Evolutionary conservation across 805 yeast genomes (phyloP).

Genomic region (Alloascoidea africana): DNA sequence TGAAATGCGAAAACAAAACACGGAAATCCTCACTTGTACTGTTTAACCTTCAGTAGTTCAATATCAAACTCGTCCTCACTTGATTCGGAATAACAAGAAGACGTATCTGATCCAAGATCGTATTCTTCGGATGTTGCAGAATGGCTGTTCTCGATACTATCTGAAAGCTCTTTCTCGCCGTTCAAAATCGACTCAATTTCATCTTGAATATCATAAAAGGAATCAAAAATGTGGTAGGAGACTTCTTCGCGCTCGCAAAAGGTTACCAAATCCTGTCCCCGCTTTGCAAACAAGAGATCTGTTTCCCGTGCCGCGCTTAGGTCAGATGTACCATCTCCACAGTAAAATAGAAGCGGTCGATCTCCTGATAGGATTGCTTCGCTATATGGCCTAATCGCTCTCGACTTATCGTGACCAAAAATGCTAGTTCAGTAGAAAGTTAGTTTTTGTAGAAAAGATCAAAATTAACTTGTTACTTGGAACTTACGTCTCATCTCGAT

Average conservation of each 20-base stretch:
- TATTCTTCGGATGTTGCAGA: too few relatives aligned
- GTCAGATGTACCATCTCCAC: slow-evolving; percentile 97
- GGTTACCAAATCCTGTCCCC: slow-evolving; percentile 77
- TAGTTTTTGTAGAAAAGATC: too few relatives aligned
- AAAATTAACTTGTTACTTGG: too few relatives aligned
- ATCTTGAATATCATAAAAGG: slow-evolving; percentile 59
- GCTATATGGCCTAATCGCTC: slow-evolving; percentile 44
- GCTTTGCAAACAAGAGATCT: slow-evolving; percentile 82
- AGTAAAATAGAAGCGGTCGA: slow-evolving; percentile 67
- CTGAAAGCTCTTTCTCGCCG: slow-evolving; percentile 15
- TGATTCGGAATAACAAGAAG: too few relatives aligned
- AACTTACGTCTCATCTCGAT: slow-evolving; percentile 73
- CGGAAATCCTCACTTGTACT: too few relatives aligned
- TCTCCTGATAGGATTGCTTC: too few relatives aligned
- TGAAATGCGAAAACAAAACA: too few relatives aligned
- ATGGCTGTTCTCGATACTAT: not conserved
- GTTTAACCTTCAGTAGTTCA: too few relatives aligned
- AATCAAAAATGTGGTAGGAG: slow-evolving; percentile 71
- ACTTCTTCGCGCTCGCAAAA: slow-evolving; percentile 71
- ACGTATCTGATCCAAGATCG: too few relatives aligned
- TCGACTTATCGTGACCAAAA: slow-evolving; percentile 92
- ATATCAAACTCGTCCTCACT: too few relatives aligned
- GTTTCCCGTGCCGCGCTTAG: slow-evolving; percentile 92
- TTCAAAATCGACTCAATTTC: slow-evolving; percentile 40
- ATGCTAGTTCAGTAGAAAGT: too few relatives aligned